phyloP scores from a whole-genome alignment of 2,329 filamentous ascomycete genomes.

The Cladophialophora bantiana region DNA sequence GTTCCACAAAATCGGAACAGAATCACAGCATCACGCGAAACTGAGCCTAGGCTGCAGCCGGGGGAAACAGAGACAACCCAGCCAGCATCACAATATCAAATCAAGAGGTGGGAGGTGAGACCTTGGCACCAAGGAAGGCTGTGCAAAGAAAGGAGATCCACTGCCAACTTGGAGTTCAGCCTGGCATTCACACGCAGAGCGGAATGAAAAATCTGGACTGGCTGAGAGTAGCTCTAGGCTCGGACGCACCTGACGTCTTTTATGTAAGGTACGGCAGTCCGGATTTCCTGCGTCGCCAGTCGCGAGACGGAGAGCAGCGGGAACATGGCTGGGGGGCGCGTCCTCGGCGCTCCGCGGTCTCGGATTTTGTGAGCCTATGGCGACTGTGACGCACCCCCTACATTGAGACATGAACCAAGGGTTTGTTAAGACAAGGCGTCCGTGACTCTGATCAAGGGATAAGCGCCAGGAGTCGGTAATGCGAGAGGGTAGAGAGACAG shows the following conservation, averaged over 20 bases:
- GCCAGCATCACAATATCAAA: not conserved
- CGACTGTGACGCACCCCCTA: not conserved
- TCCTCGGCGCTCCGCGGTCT: not conserved
- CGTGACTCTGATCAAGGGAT: not conserved
- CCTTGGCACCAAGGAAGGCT: slow-evolving; percentile 14
- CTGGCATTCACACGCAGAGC: not conserved
- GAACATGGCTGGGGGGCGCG: not conserved
- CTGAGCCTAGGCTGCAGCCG: not conserved
- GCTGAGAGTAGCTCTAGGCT: not conserved
- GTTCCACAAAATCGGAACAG: slow-evolving; percentile 4
- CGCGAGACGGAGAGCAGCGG: slow-evolving; percentile 2
- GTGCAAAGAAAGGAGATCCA: slow-evolving; percentile 3
- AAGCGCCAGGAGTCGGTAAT: not conserved
- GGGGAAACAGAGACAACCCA: slow-evolving; percentile 3
- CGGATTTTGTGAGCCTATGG: not conserved
- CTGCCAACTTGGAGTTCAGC: not conserved
- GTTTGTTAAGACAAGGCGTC: not conserved
- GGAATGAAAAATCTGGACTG: not conserved
- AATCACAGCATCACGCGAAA: not conserved
- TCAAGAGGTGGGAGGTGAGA: slow-evolving; percentile 2
- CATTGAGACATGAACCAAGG: not conserved
- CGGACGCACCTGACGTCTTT: not conserved
- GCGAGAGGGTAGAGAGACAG: not conserved
- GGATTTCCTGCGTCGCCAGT: not conserved
- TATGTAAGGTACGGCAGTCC: slow-evolving; percentile 5